Base-by-base conservation (phyloP, 1,139 yeast species). In the Yamadazyma diospyri region DNA sequence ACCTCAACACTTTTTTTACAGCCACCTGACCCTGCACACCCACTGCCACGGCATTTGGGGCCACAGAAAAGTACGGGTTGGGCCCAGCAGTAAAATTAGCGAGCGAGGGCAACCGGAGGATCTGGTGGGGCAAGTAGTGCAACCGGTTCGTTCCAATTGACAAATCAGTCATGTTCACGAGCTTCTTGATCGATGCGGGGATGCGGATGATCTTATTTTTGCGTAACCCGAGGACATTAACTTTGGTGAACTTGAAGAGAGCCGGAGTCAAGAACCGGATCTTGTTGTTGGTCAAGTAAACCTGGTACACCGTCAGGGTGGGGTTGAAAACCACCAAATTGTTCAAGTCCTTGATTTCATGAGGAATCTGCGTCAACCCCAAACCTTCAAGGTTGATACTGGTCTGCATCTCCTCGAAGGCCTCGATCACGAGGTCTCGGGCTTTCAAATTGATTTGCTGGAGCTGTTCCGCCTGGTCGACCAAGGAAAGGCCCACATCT, bases 261-360 rank as follows among this genome's bases (percentile, higher is more conserved):
- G 71, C 47, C 1, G 70, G 72, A 9, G 62, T 53, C 16, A 69
- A 43, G 2, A 46, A 43, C 13, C 55, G 44, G 12, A 69, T 40
- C 21, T 55, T 57, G 41, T 69, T 69, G 30, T 63, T 59, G 16
- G 66, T 57, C 20, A 69, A 47, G 41, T 61, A 69, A 15, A 69
- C 48, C 36, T 69, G 73, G 37, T 57, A 65, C 11, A 55, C 43
- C 3, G 44, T 37, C 8, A 9, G 6, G 10, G 52, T 45, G 3
- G 51, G 42, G 6, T 52, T 53, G 40, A 69, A 63, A 10, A 69
- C 55, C 15, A 69, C 73, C 43, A 69, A 46, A 35, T 66, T 61
- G 42, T 68, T 61, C 42, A 69, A 47, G 41, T 69, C 75, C 38
- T 63, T 64, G 26, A 69, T 57, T 42, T 68, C 74, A 30, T 63